Base-by-base conservation (phyloP, 2,329 filamentous ascomycete genomes). In the Sporothrix schenckii region DNA sequence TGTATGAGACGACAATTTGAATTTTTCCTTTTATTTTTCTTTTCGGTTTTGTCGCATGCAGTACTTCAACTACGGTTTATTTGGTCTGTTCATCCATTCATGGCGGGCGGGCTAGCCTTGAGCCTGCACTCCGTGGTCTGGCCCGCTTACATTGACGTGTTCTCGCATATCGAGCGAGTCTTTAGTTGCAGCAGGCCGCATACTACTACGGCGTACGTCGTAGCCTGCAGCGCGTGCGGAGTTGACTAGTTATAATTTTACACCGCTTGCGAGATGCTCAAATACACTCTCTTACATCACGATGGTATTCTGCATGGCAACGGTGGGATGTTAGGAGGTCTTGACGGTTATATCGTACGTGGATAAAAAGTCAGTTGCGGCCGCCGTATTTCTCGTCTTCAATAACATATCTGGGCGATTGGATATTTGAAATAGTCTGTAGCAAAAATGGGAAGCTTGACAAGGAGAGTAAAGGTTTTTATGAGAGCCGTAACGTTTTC, bases 71-170 rank as follows among this genome's bases (percentile, higher is more conserved):
- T 44, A 14, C 44, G 41, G 21, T 24, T 19, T 44, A 9, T 19
- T 7, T 24, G 7, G 11, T 60, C 13, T 41, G 13, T 4, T 34
- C 30, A 7, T 34, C 27, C 27, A 27, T 49, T 7, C 30, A 34
- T 47, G 21, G 34, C 30, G 21, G 10, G 50, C 16, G 30, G 30
- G 14, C 50, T n/a, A 54, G n/a, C 34, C n/a, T 54, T 19, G 39
- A 56, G 41, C 34, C 52, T 56, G 52, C 66, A 27, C 34, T 67
- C 49, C 19, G 52, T 56, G 39, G 52, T 34, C 49, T 60, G 21
- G 58, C 13, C 61, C 65, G 60, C 65, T 70, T 49, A 30, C 50
- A 68, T 71, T 67, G 69, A 71, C 69, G 69, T 71, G 69, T 71
- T 68, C 69, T 44, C 50, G 58, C 69, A 71, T 71, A 68, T 68